Base-by-base conservation (phyloP, 768 basidiomycete species). In the Chiua virens region DNA sequence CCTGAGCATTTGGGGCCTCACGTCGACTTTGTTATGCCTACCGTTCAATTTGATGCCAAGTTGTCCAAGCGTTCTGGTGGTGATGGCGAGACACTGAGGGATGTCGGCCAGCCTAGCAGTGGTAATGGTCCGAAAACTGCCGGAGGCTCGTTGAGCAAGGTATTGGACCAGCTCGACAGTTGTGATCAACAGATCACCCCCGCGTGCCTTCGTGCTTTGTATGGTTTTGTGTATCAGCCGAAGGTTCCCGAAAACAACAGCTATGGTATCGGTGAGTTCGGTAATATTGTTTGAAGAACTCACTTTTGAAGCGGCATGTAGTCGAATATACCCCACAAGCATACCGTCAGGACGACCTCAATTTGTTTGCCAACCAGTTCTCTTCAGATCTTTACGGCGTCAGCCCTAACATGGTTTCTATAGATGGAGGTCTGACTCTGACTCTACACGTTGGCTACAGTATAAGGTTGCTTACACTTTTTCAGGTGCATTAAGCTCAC, bases 281-380 rank as follows among this genome's bases (percentile, higher is more conserved):
- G 8, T 30, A 8, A 6, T 41, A 4, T 38, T 18, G 11, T 54
- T 46, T 13, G 49, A 54, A 23, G 35, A 44, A 17, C 18, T 18
- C 34, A n/a, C 10, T 34, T 20, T 28, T 62, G 39, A 65, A 8
- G 64, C 64, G 43, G 62, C 37, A 14, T 28, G 48, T 48, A 79
- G 79, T 77, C 53, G 80, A 82, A 59, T 82, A 73, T 56, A 76
- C 77, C 5, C 81, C 80, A 1, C 73, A 79, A 50, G 64, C 78
- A 10, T 81, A 72, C 55, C 45, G 70, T 21, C 75, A 74, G 41
- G 59, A 65, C 2, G 80, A 81, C 49, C 69, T 80, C n/a, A 64
- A 81, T 46, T 18, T 73, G 58, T 81, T 81, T 13, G 74, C 73
- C 0, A 54, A 54, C 34, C 64, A 64, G 2, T 76, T 74, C 10